A percentile compares a stretch with the other conserved stretches of the same genome.
phyloP scores from a whole-genome alignment of 148 eudicot species.

The Silene uniflora region DNA sequence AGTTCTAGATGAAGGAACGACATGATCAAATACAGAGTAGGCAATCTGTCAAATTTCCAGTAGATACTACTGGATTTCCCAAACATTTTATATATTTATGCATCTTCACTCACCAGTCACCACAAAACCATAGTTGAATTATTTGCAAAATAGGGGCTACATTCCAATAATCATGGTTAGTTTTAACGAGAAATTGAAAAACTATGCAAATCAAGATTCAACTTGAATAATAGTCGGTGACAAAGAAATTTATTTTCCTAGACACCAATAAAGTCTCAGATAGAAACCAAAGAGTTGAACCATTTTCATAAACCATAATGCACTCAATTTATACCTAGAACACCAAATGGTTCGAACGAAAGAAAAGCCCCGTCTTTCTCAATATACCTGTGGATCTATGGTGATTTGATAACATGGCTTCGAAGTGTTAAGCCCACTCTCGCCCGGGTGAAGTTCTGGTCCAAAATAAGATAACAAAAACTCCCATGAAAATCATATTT shows the following conservation, averaged over 20 bases:
- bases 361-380: background rate
- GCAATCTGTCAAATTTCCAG: background rate
- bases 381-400: slow-evolving; percentile 61
- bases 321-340: background rate
- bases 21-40: background rate
- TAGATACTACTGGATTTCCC: background rate
- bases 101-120: background rate
- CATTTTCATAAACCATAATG: background rate
- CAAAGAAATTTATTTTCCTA: background rate
- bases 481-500: no score
- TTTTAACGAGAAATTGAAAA: background rate
- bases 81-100: slow-evolving; percentile 2
- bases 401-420: slow-evolving; percentile 73
- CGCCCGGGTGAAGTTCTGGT: slow-evolving; percentile 84
- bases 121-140: background rate
- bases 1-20: background rate
- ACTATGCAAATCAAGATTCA: background rate
- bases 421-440: slow-evolving; percentile 91
- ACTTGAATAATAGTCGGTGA: no score
- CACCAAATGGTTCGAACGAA: background rate
- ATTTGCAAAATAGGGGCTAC: background rate
- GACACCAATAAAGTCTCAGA: background rate
- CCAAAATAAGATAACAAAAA: slow-evolving; percentile 22
- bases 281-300: background rate
- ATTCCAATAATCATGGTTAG: background rate